Conservation (phyloP, 108 stramenopile genomes). For the Cyclostephanos tholiformis region DNA sequence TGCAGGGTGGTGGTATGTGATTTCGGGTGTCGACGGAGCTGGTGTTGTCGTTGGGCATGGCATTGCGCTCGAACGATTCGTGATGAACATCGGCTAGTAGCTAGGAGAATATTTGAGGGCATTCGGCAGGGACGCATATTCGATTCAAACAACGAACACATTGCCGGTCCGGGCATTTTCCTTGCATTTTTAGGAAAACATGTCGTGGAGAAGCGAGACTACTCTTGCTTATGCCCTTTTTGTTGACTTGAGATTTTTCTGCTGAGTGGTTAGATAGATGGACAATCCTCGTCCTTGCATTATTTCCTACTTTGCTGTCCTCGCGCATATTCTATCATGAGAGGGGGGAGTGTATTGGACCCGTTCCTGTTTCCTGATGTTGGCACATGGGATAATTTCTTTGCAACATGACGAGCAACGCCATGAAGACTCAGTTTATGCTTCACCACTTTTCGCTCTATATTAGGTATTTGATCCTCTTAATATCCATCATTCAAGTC, state of each 20-base stretch:
- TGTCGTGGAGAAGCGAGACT: too few relatives aligned
- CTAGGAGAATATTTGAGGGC: too few relatives aligned
- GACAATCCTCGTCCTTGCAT: background rate
- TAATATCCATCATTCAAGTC: conserved; percentile 63
- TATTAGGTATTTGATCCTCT: conserved; percentile 83
- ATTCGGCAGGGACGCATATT: too few relatives aligned
- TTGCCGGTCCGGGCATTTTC: too few relatives aligned
- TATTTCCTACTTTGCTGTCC: too few relatives aligned
- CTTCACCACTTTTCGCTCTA: background rate
- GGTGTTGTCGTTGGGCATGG: too few relatives aligned
- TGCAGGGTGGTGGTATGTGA: conserved; percentile 91
- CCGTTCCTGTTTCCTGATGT: background rate
- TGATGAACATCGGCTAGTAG: too few relatives aligned
- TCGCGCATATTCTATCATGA: background rate
- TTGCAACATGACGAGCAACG: background rate
- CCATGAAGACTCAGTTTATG: background rate
- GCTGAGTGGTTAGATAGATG: background rate
- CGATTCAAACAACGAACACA: too few relatives aligned
- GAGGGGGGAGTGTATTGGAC: background rate
- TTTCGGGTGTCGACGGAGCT: background rate
- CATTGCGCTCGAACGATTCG: too few relatives aligned
- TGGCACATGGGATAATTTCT: background rate
- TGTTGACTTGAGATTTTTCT: too few relatives aligned
- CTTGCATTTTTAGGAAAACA: too few relatives aligned
- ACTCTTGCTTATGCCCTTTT: too few relatives aligned